Conservation (phyloP, 352 stramenopile species). For the Globisporangium nunn region DNA sequence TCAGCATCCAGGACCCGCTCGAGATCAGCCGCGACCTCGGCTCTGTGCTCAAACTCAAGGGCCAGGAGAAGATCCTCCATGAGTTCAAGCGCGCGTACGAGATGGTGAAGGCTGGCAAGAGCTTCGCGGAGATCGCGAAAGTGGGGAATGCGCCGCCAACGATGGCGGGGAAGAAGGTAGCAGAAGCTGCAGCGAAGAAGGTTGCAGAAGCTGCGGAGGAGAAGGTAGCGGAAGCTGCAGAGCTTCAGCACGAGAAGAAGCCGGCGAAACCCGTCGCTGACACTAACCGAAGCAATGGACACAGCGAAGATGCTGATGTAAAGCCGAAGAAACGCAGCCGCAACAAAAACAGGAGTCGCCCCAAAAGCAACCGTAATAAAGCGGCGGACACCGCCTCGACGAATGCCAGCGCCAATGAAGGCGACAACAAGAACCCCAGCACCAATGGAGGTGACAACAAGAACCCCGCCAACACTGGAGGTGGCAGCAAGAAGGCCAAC, state of each 20-base stretch:
- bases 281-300: not conserved
- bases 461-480: too few relatives aligned
- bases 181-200: too few relatives aligned
- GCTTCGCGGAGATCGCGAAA: slow-evolving; percentile 42
- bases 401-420: too few relatives aligned
- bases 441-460: not conserved
- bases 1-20: slow-evolving; percentile 84
- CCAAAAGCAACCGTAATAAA: too few relatives aligned
- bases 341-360: too few relatives aligned
- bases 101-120: slow-evolving; percentile 35
- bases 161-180: too few relatives aligned
- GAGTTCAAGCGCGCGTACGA: slow-evolving; percentile 56
- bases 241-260: slow-evolving; percentile 7
- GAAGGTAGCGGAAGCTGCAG: slow-evolving; percentile 4
- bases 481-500: not conserved
- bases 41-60: slow-evolving; percentile 61
- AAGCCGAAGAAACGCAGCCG: too few relatives aligned
- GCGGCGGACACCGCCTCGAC: too few relatives aligned
- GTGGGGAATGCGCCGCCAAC: slow-evolving; percentile 9
- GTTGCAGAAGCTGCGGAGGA: slow-evolving; percentile 5
- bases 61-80: slow-evolving; percentile 51
- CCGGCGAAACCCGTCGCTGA: not conserved
- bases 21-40: slow-evolving; percentile 75
- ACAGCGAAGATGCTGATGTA: too few relatives aligned
- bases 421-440: too few relatives aligned